Conservation (phyloP, 2,329 filamentous ascomycete genomes). For the Fusarium papillatum region DNA sequence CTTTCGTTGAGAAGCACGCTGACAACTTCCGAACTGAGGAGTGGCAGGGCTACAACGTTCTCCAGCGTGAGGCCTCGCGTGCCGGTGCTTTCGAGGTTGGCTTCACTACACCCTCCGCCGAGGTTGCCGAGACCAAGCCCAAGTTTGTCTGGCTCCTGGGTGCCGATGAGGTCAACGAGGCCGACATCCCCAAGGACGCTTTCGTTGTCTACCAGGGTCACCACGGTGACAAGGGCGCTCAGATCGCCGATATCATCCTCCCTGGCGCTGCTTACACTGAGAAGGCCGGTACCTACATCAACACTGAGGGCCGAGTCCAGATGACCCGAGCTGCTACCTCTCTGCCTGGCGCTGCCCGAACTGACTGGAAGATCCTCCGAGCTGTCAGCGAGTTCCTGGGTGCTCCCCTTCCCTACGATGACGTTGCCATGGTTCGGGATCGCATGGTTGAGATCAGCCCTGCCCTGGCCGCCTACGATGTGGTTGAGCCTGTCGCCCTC, state of each 20-base stretch:
- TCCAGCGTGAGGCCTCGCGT: conserved; percentile 93
- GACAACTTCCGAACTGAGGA: conserved; percentile 88
- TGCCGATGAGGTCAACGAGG: conserved; percentile 88
- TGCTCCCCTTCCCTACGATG: conserved; percentile 90
- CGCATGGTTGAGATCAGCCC: conserved; percentile 97
- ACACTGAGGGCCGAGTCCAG: conserved; percentile 97
- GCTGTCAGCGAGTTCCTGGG: conserved; percentile 93
- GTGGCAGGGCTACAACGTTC: conserved; percentile 98
- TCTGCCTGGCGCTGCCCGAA: conserved; percentile 88
- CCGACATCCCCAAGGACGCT: conserved; percentile 93
- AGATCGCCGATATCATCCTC: conserved; percentile 93
- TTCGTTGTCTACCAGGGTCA: conserved; percentile 99
- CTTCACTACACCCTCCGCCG: conserved; percentile 87
- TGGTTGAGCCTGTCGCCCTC: conserved; percentile 86
- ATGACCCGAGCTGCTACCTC: conserved; percentile 92
- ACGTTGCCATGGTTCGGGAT: conserved; percentile 89
- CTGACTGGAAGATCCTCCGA: conserved; percentile 99
- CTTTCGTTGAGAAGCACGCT: conserved; percentile 94
- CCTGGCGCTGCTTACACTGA: conserved; percentile 97
- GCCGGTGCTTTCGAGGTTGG: conserved; percentile 96
- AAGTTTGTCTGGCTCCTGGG: conserved; percentile 98
- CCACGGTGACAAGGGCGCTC: conserved; percentile 93
- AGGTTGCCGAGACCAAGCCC: conserved; percentile 86
- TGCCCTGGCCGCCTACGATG: conserved; percentile 88
- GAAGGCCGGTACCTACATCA: conserved; percentile 96